Percentiles rank a stretch among this genome's conserved stretches.
These are phyloP conservation scores for Drechmeria coniospora DNA, from an alignment of 2,329 filamentous ascomycete genomes.

Conservation along the genomic window DNA sequence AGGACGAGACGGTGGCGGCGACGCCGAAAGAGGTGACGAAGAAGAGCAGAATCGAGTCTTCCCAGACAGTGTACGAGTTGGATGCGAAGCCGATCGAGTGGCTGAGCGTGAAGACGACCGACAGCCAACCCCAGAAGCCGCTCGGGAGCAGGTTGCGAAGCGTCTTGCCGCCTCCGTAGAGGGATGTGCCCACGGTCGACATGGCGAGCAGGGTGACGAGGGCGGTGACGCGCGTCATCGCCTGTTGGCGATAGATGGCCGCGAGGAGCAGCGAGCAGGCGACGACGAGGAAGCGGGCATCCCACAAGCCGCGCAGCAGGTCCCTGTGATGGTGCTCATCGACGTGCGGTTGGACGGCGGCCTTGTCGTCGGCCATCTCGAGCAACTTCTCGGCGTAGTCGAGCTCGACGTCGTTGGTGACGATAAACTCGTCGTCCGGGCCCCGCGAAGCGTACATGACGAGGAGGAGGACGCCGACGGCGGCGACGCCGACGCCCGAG, in stretches of 20 bases:
- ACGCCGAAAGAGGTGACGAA: constrained; percentile 80
- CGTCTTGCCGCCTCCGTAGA: constrained; percentile 27
- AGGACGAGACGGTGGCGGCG: constrained; percentile 56
- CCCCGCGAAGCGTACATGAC: constrained; percentile 54
- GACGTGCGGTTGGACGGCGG: constrained; percentile 23
- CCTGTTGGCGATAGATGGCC: constrained; percentile 16
- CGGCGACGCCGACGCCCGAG: constrained; percentile 58
- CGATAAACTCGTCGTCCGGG: constrained; percentile 36
- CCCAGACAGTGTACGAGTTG: constrained; percentile 98
- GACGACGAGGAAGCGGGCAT: constrained; percentile 17
- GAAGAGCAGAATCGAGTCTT: constrained; percentile 86
- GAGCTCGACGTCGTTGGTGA: constrained; percentile 39
- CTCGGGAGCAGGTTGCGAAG: constrained; percentile 45
- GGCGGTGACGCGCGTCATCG: constrained; percentile 21
- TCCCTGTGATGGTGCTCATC: constrained; percentile 18
- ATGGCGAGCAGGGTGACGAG: constrained; percentile 19
- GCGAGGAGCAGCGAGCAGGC: constrained; percentile 13
- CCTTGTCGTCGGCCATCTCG: constrained; percentile 28
- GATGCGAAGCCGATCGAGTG: constrained; percentile 91
- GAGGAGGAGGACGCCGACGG: constrained; percentile 51
- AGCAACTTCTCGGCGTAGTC: constrained; percentile 43
- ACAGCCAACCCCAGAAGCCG: constrained; percentile 81
- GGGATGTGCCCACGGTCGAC: constrained; percentile 26
- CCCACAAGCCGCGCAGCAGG: constrained; percentile 20
- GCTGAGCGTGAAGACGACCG: constrained; percentile 63